A percentile compares a stretch with the other conserved stretches of the same genome.
These are phyloP conservation scores for Trichoderma sp. DNA, from an alignment of 2,329 filamentous ascomycete species.

Conservation along the genomic window DNA sequence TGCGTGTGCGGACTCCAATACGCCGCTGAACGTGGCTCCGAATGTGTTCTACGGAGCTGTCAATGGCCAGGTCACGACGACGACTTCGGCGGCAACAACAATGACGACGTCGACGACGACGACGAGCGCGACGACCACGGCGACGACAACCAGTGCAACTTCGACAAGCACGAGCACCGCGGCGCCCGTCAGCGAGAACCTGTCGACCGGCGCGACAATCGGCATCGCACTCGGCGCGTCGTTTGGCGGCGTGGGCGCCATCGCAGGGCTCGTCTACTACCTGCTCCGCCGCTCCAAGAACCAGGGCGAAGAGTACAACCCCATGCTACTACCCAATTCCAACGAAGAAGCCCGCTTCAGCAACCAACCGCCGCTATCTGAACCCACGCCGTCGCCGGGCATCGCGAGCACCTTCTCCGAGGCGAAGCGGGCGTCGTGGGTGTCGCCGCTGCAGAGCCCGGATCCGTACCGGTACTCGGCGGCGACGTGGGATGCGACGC, in stretches of 20 bases:
- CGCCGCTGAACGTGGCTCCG: constrained; percentile 43
- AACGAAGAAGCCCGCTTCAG: constrained; percentile 20
- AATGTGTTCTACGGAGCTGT: constrained; percentile 27
- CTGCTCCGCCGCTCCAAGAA: constrained; percentile 32
- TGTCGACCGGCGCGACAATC: constrained; percentile 39
- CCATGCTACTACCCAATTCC: constrained; percentile 31
- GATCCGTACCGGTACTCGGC: constrained; percentile 17
- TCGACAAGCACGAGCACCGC: constrained; percentile 13
- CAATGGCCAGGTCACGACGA: background rate
- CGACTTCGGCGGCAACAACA: constrained; percentile 14
- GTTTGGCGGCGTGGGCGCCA: constrained; percentile 29
- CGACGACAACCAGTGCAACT: constrained; percentile 19
- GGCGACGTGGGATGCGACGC: constrained; percentile 6
- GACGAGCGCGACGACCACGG: background rate
- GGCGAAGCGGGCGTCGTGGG: constrained; percentile 21
- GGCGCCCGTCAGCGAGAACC: constrained; percentile 21
- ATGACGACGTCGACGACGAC: constrained; percentile 13
- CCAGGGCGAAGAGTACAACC: constrained; percentile 30
- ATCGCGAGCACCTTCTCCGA: constrained; percentile 15
- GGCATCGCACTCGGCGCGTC: constrained; percentile 42
- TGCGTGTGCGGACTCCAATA: constrained; percentile 45
- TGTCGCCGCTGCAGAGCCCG: constrained; percentile 17
- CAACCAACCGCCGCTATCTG: constrained; percentile 23
- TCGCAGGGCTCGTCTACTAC: constrained; percentile 28
- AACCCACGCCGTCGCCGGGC: constrained; percentile 25